A percentile compares a stretch with the other conserved stretches of the same genome.
Evolutionary conservation across 2,329 filamentous ascomycete species (phyloP).

Genomic region (Neofusicoccum umdonicola): DNA sequence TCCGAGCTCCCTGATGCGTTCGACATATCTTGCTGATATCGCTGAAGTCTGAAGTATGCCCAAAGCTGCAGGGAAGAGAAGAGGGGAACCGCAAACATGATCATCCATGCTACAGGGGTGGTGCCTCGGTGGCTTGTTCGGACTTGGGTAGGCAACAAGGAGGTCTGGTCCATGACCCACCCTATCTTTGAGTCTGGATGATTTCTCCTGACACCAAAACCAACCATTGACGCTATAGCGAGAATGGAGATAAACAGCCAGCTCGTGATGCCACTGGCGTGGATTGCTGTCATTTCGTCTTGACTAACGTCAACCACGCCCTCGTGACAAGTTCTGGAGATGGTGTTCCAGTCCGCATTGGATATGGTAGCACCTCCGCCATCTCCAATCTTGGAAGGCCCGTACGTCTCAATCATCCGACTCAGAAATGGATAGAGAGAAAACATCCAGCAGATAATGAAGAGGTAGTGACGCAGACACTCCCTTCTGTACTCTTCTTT

Average conservation of each 20-base stretch:
- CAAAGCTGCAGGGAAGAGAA: too few relatives aligned
- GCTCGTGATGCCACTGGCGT: constrained; percentile 16
- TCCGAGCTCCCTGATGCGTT: too few relatives aligned
- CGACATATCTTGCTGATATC: too few relatives aligned
- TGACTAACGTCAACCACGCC: not conserved
- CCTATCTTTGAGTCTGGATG: not conserved
- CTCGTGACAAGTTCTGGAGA: constrained; percentile 17
- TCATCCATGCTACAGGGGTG: too few relatives aligned
- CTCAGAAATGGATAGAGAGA: constrained; percentile 24
- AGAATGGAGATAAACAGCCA: constrained; percentile 19
- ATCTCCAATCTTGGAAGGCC: constrained; percentile 18
- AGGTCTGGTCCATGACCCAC: too few relatives aligned
- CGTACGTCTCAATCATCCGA: constrained; percentile 22
- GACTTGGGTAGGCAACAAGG: too few relatives aligned
- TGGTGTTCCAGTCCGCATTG: constrained; percentile 17
- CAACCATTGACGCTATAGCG: constrained; percentile 9
- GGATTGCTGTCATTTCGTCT: constrained; percentile 3
- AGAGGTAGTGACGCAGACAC: constrained; percentile 19
- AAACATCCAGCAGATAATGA: constrained; percentile 22
- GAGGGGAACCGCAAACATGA: too few relatives aligned
- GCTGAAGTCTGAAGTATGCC: too few relatives aligned
- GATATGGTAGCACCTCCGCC: constrained; percentile 14
- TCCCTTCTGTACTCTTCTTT: not conserved
- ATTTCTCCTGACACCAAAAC: not conserved
- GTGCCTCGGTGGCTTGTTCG: too few relatives aligned